Evolutionary conservation across 2,329 filamentous ascomycete genomes (phyloP).

Genomic region (Triangularia setosa): DNA sequence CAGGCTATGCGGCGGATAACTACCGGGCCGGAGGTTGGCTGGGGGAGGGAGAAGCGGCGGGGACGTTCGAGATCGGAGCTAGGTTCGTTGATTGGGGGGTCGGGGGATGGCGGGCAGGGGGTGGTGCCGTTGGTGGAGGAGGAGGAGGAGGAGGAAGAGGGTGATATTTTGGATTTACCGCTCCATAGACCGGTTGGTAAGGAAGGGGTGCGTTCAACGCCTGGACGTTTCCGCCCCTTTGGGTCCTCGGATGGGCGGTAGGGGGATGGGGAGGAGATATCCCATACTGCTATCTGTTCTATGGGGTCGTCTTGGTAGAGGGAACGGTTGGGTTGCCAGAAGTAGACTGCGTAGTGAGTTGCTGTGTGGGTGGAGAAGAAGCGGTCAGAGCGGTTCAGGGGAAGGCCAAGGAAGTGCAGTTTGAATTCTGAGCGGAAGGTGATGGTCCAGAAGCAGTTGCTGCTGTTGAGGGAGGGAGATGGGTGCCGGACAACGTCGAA

Average conservation of each 20-base stretch:
- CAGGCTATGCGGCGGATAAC: slow-evolving; percentile 49
- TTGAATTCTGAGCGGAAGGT: slow-evolving; percentile 57
- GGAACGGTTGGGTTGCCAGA: slow-evolving; percentile 56
- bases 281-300: slow-evolving; percentile 57
- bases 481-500: slow-evolving; percentile 43
- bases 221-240: slow-evolving; percentile 35
- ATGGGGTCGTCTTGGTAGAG: slow-evolving; percentile 54
- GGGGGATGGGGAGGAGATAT: slow-evolving; percentile 47
- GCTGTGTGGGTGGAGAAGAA: slow-evolving; percentile 59
- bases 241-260: slow-evolving; percentile 51
- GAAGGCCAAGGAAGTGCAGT: slow-evolving; percentile 54
- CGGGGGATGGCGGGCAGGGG: not conserved
- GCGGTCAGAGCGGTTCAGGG: slow-evolving; percentile 52
- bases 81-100: not conserved
- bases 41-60: slow-evolving; percentile 3
- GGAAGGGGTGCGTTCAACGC: slow-evolving; percentile 17
- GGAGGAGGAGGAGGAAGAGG: not conserved
- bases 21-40: slow-evolving; percentile 31
- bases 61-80: not conserved
- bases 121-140: no score
- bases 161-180: slow-evolving; percentile 2
- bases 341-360: slow-evolving; percentile 58
- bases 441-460: slow-evolving; percentile 38
- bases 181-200: slow-evolving; percentile 23
- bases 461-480: not conserved